Evolutionary conservation across 2,329 filamentous ascomycete genomes (phyloP).

Genomic region (Fusarium fujikuroi): DNA sequence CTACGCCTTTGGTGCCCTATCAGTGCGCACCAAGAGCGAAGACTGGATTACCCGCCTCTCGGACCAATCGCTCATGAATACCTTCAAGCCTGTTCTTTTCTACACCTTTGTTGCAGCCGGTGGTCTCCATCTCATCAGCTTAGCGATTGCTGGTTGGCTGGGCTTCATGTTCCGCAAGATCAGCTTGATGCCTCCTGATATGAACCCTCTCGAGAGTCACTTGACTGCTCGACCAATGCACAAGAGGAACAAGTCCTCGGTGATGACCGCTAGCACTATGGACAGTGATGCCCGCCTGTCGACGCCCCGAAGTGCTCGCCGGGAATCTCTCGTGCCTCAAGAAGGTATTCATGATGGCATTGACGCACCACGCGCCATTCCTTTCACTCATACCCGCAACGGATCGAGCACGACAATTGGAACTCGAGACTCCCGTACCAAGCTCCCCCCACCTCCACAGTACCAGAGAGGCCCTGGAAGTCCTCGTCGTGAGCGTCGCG

Average conservation of each 20-base stretch:
- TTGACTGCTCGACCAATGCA: slow-evolving; percentile 77
- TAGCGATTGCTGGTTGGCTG: slow-evolving; percentile 79
- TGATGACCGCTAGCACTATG: slow-evolving; percentile 58
- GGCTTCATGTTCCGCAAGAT: slow-evolving; percentile 85
- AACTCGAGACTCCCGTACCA: slow-evolving; percentile 63
- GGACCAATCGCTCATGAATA: slow-evolving; percentile 63
- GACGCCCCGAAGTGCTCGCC: slow-evolving; percentile 54
- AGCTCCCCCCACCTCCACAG: slow-evolving; percentile 64
- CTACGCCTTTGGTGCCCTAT: slow-evolving; percentile 65
- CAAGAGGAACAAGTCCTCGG: slow-evolving; percentile 76
- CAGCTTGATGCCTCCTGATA: slow-evolving; percentile 83
- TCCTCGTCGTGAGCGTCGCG: slow-evolving; percentile 57
- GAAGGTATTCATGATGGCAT: slow-evolving; percentile 59
- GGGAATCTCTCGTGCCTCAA: slow-evolving; percentile 57
- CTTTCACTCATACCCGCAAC: slow-evolving; percentile 82
- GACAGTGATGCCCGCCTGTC: slow-evolving; percentile 70
- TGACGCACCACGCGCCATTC: slow-evolving; percentile 67
- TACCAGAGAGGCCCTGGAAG: slow-evolving; percentile 61
- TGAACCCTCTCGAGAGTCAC: slow-evolving; percentile 92
- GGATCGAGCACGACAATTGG: slow-evolving; percentile 68
- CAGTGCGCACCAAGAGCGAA: slow-evolving; percentile 55
- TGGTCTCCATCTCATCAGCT: slow-evolving; percentile 75
- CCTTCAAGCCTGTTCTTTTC: slow-evolving; percentile 74
- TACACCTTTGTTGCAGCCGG: slow-evolving; percentile 72
- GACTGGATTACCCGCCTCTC: slow-evolving; percentile 77